phyloP scores from a whole-genome alignment of 2,329 filamentous ascomycete genomes.

The Pyrenophora tritici-repentis region DNA sequence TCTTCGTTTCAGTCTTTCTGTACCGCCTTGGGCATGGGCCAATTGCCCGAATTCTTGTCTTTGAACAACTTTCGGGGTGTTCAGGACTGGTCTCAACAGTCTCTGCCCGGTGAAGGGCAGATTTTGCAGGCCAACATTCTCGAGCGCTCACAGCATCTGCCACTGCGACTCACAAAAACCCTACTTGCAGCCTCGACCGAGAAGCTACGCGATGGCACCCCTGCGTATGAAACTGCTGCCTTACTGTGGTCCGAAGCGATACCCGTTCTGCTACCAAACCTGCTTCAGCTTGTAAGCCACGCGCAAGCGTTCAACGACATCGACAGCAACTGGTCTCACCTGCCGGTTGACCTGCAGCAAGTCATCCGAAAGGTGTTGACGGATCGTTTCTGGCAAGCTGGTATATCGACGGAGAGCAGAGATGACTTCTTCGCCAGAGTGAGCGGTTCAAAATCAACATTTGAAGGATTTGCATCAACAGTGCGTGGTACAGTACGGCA shows the following conservation, averaged over 20 bases:
- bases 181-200: constrained; percentile 93
- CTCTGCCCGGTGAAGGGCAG: constrained; percentile 78
- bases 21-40: constrained; percentile 75
- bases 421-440: constrained; percentile 96
- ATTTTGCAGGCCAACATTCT: constrained; percentile 79
- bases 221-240: constrained; percentile 75
- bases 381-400: constrained; percentile 97
- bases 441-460: constrained; percentile 81
- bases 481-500: constrained; percentile 87
- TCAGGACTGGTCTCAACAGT: constrained; percentile 79
- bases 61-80: constrained; percentile 74
- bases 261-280: constrained; percentile 78
- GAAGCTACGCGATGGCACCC: constrained; percentile 74
- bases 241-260: constrained; percentile 85
- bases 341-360: constrained; percentile 74
- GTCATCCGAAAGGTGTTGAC: constrained; percentile 84
- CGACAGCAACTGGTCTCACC: constrained; percentile 72
- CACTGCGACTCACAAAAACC: constrained; percentile 84
- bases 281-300: constrained; percentile 84
- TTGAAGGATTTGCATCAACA: constrained; percentile 92
- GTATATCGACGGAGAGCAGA: constrained; percentile 92
- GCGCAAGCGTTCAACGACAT: constrained; percentile 91
- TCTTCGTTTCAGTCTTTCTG: constrained; percentile 80
- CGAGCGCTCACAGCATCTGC: constrained; percentile 74
- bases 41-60: constrained; percentile 78